A percentile compares a stretch with the other conserved stretches of the same genome.
Conservation (phyloP, 305 asterid genomes). For the Striga hermonthica region DNA sequence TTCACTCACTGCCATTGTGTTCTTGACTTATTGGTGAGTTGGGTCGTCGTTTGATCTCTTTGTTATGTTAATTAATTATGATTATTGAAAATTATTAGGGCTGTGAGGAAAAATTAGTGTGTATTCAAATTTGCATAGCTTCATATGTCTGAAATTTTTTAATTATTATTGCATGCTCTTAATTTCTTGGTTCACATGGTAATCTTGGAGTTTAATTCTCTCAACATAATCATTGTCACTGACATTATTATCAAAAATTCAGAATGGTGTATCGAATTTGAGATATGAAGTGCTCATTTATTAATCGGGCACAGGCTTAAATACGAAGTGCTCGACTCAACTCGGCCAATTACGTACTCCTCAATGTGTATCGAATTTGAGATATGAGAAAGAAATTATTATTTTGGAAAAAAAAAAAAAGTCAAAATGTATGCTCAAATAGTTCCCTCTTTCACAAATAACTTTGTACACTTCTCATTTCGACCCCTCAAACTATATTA, state of each 20-base stretch:
- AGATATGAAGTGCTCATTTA: too few relatives aligned
- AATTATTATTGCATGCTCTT: neutral
- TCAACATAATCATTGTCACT: neutral
- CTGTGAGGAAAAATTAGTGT: too few relatives aligned
- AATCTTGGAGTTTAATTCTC: neutral
- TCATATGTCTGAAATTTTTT: neutral
- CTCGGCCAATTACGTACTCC: too few relatives aligned
- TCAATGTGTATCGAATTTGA: too few relatives aligned
- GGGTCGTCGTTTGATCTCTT: neutral
- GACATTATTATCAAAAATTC: neutral
- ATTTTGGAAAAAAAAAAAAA: neutral
- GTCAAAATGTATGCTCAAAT: neutral
- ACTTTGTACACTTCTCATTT: neutral
- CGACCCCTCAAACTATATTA: slow-evolving; percentile 35
- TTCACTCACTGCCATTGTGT: neutral
- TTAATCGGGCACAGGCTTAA: too few relatives aligned
- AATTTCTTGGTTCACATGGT: slow-evolving; percentile 7
- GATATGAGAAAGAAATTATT: too few relatives aligned
- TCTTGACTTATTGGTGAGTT: neutral
- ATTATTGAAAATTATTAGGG: neutral
- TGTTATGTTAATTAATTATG: too few relatives aligned
- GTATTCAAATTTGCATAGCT: neutral
- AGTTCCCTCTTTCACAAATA: neutral
- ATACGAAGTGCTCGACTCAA: too few relatives aligned
- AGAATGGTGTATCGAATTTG: neutral